phyloP scores from a whole-genome alignment of 441 rosid species.

The Adansonia rubrostipa region DNA sequence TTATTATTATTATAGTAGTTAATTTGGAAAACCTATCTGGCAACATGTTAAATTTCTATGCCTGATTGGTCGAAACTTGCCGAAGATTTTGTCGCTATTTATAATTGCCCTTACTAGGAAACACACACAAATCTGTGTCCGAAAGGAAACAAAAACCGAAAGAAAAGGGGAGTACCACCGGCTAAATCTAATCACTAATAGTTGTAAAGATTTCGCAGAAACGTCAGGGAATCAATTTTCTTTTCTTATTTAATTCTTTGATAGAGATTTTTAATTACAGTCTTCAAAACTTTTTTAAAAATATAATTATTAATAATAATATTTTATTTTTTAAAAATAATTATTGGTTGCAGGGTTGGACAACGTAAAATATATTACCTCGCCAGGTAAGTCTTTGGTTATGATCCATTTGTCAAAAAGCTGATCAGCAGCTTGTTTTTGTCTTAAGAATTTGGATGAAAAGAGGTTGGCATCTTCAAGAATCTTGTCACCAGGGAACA shows the following conservation, averaged over 20 bases:
- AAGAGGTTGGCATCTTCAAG: slow-evolving; percentile 62
- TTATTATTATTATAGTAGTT: not conserved
- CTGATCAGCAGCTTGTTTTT: slow-evolving; percentile 55
- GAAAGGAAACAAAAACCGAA: not conserved
- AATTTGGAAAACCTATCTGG: slow-evolving; percentile 5
- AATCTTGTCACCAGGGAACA: slow-evolving; percentile 69
- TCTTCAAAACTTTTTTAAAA: too few relatives aligned
- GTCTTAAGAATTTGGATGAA: slow-evolving; percentile 50
- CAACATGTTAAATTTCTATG: not conserved
- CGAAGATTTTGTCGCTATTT: not conserved
- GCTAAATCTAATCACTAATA: not conserved
- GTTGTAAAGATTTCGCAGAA: not conserved
- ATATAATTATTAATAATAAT: too few relatives aligned
- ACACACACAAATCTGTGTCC: not conserved
- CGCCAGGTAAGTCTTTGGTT: slow-evolving; percentile 86
- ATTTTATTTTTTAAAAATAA: too few relatives aligned
- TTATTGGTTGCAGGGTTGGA: too few relatives aligned
- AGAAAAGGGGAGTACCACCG: not conserved
- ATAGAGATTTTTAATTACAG: too few relatives aligned
- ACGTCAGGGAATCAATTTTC: too few relatives aligned
- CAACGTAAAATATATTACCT: slow-evolving; percentile 47
- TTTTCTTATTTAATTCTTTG: too few relatives aligned
- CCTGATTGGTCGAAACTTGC: not conserved
- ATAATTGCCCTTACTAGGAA: not conserved
- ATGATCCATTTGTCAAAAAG: slow-evolving; percentile 92